phyloP scores from a whole-genome alignment of 2,329 filamentous ascomycete species.

The Bipolaris oryzae region DNA sequence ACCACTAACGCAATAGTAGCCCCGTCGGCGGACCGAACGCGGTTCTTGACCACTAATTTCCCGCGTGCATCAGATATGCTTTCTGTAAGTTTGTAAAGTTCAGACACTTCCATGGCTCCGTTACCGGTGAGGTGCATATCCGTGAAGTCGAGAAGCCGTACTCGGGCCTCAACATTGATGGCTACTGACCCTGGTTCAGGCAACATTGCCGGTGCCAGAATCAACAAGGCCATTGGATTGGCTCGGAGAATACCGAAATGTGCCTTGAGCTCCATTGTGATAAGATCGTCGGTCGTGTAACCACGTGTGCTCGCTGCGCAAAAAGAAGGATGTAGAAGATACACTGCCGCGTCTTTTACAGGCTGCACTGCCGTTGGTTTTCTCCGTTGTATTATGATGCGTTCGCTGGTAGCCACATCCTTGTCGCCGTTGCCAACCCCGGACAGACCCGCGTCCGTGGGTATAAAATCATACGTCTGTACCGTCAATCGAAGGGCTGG shows the following conservation, averaged over 20 bases:
- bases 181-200: constrained; percentile 12
- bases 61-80: constrained; percentile 27
- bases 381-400: constrained; percentile 26
- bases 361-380: constrained; percentile 29
- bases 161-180: constrained; percentile 7
- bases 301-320: constrained; percentile 15
- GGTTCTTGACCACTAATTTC: constrained; percentile 11
- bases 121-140: constrained; percentile 41
- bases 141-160: constrained; percentile 36
- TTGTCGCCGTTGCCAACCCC: background rate
- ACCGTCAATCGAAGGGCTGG: constrained; percentile 2
- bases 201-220: constrained; percentile 36
- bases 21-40: constrained; percentile 12
- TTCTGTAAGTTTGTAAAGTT: constrained; percentile 38
- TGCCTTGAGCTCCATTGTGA: constrained; percentile 38
- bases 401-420: background rate
- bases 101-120: constrained; percentile 32
- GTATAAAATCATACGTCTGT: constrained; percentile 5
- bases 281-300: constrained; percentile 14
- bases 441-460: background rate
- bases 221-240: constrained; percentile 31
- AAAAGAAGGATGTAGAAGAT: constrained; percentile 40
- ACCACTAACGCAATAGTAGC: constrained; percentile 6
- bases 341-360: constrained; percentile 44
- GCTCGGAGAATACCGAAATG: constrained; percentile 42